These are phyloP conservation scores for Metschnikowia proteae DNA, from an alignment of 805 yeast species.

Conservation along the genomic window DNA sequence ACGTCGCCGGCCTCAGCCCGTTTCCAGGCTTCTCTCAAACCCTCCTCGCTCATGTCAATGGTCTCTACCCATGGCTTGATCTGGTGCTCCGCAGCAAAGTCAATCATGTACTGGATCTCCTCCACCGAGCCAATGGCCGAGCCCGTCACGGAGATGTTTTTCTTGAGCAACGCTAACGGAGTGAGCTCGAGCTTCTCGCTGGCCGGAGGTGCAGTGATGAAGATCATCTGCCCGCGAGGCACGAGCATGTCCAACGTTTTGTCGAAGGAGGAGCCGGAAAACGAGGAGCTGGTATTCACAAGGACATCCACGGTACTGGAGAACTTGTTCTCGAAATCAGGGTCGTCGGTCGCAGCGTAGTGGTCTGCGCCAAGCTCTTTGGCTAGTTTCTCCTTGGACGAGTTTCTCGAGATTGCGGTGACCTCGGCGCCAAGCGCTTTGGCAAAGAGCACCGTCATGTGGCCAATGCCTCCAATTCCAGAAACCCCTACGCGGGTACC, in stretches of 20 bases:
- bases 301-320: slow-evolving; percentile 13
- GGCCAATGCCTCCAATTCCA: slow-evolving; percentile 69
- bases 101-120: slow-evolving; percentile 17
- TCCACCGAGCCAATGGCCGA: slow-evolving; percentile 16
- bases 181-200: slow-evolving; percentile 9
- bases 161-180: slow-evolving; percentile 11
- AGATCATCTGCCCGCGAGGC: slow-evolving; percentile 16
- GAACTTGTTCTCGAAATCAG: slow-evolving; percentile 19
- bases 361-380: slow-evolving; percentile 52
- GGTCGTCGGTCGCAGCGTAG: slow-evolving; percentile 18
- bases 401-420: slow-evolving; percentile 51
- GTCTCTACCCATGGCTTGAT: slow-evolving; percentile 20
- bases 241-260: slow-evolving; percentile 13
- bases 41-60: slow-evolving; percentile 16
- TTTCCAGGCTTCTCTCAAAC: slow-evolving; percentile 15
- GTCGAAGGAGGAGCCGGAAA: slow-evolving; percentile 18
- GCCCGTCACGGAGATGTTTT: slow-evolving; percentile 15
- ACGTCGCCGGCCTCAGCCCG: slow-evolving; percentile 17
- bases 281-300: slow-evolving; percentile 17
- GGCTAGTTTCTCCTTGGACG: slow-evolving; percentile 50
- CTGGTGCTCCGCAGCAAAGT: slow-evolving; percentile 18
- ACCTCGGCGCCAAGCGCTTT: slow-evolving; percentile 63
- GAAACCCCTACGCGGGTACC: slow-evolving; percentile 51
- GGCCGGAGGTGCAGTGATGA: slow-evolving; percentile 17
- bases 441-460: slow-evolving; percentile 58